A percentile compares a stretch with the other conserved stretches of the same genome.
These are phyloP conservation scores for Neurospora africana DNA, from an alignment of 495 filamentous ascomycete genomes.

Conservation along the genomic window DNA sequence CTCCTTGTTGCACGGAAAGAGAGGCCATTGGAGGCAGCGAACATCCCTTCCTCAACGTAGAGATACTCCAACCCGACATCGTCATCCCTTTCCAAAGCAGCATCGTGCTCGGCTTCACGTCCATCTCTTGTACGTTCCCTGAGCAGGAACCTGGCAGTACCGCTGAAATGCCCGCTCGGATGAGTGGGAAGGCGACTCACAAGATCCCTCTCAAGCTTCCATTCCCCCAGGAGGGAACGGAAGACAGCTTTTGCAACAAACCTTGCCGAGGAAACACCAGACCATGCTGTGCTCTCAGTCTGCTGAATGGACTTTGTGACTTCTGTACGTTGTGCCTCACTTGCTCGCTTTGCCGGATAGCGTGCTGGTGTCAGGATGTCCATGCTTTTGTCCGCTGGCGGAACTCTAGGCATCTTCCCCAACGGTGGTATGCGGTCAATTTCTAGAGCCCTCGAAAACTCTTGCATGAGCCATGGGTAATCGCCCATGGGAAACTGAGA, in stretches of 20 bases:
- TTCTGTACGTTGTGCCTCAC: slow-evolving; percentile 12
- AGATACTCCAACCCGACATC: slow-evolving; percentile 49
- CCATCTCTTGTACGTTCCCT: slow-evolving; percentile 39
- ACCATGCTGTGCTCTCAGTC: slow-evolving; percentile 22
- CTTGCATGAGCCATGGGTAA: slow-evolving; percentile 69
- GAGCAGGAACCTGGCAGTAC: slow-evolving; percentile 53
- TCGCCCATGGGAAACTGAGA: slow-evolving; percentile 77
- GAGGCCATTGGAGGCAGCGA: slow-evolving; percentile 37
- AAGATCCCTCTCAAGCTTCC: slow-evolving; percentile 47
- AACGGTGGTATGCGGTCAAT: slow-evolving; percentile 23
- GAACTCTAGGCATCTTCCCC: slow-evolving; percentile 18
- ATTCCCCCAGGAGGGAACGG: slow-evolving; percentile 61
- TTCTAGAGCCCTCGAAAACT: slow-evolving; percentile 46
- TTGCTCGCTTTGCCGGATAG: slow-evolving; percentile 19
- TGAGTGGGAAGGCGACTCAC: slow-evolving; percentile 34
- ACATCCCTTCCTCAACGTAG: slow-evolving; percentile 54
- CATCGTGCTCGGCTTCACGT: slow-evolving; percentile 27
- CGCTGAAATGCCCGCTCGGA: slow-evolving; percentile 50
- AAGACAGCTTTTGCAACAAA: slow-evolving; percentile 58
- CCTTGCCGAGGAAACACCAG: slow-evolving; percentile 23
- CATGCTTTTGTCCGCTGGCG: slow-evolving; percentile 29
- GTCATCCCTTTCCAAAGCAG: slow-evolving; percentile 16
- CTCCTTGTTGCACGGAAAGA: slow-evolving; percentile 40
- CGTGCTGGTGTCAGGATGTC: slow-evolving; percentile 36
- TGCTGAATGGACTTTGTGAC: slow-evolving; percentile 19